Evolutionary conservation across 1,284 basidiomycete genomes (phyloP).

Genomic region (Boletellus deceptivus): DNA sequence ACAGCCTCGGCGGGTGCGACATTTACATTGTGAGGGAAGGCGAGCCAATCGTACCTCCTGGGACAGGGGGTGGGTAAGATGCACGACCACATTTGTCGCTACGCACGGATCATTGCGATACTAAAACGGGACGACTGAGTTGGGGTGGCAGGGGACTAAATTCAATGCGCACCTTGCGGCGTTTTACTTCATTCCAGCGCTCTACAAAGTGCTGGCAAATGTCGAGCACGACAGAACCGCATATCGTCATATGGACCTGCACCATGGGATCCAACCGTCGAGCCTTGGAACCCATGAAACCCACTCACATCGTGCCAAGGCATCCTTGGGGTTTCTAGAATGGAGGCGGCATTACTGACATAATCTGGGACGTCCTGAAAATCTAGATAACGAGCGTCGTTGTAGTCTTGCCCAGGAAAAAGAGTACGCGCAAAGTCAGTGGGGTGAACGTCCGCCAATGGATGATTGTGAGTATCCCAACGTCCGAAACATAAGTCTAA

Average conservation of each 20-base stretch:
- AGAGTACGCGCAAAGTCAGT: constrained; percentile 78
- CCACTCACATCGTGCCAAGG: constrained; percentile 84
- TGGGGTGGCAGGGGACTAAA: neutral
- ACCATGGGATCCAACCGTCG: neutral
- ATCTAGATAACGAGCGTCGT: constrained; percentile 80
- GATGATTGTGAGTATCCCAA: constrained; percentile 88
- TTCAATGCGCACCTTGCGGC: constrained; percentile 54
- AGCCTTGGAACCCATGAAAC: neutral
- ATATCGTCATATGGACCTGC: constrained; percentile 82
- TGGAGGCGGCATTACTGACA: constrained; percentile 70
- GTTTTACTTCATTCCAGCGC: constrained; percentile 84
- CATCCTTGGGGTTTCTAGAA: constrained; percentile 76
- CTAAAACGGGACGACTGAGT: constrained; percentile 30
- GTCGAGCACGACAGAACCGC: constrained; percentile 83
- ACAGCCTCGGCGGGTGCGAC: constrained; percentile 64
- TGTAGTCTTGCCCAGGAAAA: constrained; percentile 94
- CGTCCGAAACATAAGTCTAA: constrained; percentile 93
- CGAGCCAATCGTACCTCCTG: constrained; percentile 71
- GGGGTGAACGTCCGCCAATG: constrained; percentile 87
- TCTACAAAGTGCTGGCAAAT: constrained; percentile 90
- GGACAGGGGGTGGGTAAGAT: constrained; percentile 7
- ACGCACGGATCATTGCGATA: constrained; percentile 54
- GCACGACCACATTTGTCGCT: neutral
- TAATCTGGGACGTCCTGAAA: constrained; percentile 83
- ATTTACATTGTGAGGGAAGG: constrained; percentile 73